phyloP scores from a whole-genome alignment of 176 grass and related monocot genomes.

The Lolium rigidum region DNA sequence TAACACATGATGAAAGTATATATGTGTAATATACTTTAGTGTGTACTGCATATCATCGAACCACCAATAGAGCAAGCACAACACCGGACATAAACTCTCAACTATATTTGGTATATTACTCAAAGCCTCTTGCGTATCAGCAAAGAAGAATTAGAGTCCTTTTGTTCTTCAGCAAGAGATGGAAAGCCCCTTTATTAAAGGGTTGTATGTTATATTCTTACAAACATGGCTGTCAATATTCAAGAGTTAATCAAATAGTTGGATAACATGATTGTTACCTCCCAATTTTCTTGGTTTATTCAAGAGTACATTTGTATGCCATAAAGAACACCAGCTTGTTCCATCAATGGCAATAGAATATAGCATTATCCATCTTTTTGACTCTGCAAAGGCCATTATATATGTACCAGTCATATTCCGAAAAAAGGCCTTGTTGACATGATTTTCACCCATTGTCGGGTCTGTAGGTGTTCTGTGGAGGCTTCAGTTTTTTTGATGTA shows the following conservation, averaged over 20 bases:
- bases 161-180: slow-evolving; percentile 10
- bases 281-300: background rate
- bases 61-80: background rate
- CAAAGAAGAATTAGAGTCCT: slow-evolving; percentile 1
- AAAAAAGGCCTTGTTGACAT: too few species aligned
- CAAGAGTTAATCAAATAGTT: slow-evolving; percentile 1
- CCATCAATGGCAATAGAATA: background rate
- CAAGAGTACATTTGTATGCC: slow-evolving; percentile 5
- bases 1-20: background rate
- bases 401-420: background rate
- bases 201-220: background rate
- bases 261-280: background rate
- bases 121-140: background rate
- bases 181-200: background rate
- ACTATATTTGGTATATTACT: background rate
- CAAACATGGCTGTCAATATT: background rate
- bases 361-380: background rate
- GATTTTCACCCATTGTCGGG: too few species aligned
- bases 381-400: too few species aligned
- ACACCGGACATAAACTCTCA: background rate
- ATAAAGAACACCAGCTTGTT: background rate
- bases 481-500: too few species aligned
- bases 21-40: background rate
- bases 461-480: too few species aligned
- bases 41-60: background rate